Percentiles rank a stretch among this genome's conserved stretches.
Evolutionary conservation across 1,139 yeast species (phyloP).

Genomic region (Saccharomyces hybrid): DNA sequence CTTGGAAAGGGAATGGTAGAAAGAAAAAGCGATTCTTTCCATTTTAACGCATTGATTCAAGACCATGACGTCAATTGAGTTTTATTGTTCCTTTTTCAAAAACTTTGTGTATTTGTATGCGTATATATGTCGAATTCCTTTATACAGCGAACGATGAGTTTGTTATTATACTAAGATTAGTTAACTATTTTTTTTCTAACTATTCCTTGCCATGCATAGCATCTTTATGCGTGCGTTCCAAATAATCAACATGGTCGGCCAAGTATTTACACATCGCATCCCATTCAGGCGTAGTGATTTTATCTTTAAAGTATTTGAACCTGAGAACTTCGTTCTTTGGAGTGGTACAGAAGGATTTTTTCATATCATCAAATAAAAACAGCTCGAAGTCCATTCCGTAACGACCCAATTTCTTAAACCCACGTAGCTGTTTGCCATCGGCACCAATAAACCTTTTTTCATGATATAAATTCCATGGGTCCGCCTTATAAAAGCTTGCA

Average conservation of each 20-base stretch:
- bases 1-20: conserved; percentile 9
- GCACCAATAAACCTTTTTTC: conserved; percentile 39
- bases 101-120: neutral
- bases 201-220: no score
- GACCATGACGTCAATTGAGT: no score
- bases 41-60: no score
- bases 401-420: conserved; percentile 9
- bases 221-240: conserved; percentile 14
- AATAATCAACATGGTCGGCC: conserved; percentile 11
- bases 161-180: neutral
- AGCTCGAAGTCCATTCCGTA: conserved; percentile 20
- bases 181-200: neutral
- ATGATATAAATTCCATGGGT: conserved; percentile 45
- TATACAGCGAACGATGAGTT: neutral
- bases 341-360: conserved; percentile 14
- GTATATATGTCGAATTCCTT: neutral
- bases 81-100: neutral
- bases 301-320: conserved; percentile 13
- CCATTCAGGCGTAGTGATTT: conserved; percentile 10
- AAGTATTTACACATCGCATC: conserved; percentile 18
- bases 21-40: neutral
- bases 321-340: conserved; percentile 5
- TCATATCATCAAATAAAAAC: conserved; percentile 13
- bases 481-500: conserved; percentile 58
- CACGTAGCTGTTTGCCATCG: conserved; percentile 33